phyloP scores from a whole-genome alignment of 2,329 filamentous ascomycete genomes.

The Claviceps africana region DNA sequence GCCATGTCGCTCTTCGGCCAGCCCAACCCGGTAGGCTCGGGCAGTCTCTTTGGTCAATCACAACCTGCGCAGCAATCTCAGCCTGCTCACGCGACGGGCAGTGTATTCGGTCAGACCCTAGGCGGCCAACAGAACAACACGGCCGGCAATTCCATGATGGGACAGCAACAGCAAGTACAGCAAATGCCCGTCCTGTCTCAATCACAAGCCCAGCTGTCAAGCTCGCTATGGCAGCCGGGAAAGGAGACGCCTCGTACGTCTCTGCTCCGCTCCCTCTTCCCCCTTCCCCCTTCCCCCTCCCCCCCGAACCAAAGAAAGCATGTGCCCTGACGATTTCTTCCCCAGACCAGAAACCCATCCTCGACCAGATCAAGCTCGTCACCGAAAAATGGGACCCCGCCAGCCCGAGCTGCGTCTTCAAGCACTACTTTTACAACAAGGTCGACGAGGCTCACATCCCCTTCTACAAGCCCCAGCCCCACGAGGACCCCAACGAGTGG shows the following conservation, averaged over 20 bases:
- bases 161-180: conserved; percentile 25
- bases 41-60: conserved; percentile 24
- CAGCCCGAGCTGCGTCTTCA: conserved; percentile 57
- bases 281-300: background rate
- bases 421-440: conserved; percentile 79
- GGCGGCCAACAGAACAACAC: conserved; percentile 23
- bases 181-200: conserved; percentile 29
- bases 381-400: conserved; percentile 61
- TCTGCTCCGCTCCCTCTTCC: background rate
- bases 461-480: conserved; percentile 55
- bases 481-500: conserved; percentile 67
- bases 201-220: conserved; percentile 32
- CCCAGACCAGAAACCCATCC: conserved; percentile 53
- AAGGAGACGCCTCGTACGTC: conserved; percentile 34
- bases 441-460: conserved; percentile 62
- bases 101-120: conserved; percentile 18
- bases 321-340: background rate
- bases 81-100: conserved; percentile 12
- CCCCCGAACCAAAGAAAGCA: background rate
- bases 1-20: conserved; percentile 27
- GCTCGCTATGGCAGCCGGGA: conserved; percentile 39
- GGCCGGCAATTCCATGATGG: conserved; percentile 17
- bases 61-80: conserved; percentile 21
- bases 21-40: conserved; percentile 19
- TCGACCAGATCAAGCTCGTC: conserved; percentile 59